A percentile compares a stretch with the other conserved stretches of the same genome.
Evolutionary conservation across 441 rosid species (phyloP).

Genomic region (Brassica hybrid): DNA sequence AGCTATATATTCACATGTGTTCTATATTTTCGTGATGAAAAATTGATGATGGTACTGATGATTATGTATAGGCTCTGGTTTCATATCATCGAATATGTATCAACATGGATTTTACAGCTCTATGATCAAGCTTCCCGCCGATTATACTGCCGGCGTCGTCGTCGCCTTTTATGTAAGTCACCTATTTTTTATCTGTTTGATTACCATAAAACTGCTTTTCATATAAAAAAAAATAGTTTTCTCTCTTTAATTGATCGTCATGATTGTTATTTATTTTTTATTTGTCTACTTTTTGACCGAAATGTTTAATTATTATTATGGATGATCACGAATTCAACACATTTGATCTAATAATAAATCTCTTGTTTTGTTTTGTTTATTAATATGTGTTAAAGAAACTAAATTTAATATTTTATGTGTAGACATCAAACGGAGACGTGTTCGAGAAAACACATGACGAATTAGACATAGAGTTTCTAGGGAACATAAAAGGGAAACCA

Average conservation of each 20-base stretch:
- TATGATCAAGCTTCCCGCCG: slow-evolving; percentile 78
- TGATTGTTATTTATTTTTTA: not conserved
- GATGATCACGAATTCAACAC: not conserved
- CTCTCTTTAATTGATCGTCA: not conserved
- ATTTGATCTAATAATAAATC: not conserved
- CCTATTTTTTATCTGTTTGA: not conserved
- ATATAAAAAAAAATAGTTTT: too few species aligned
- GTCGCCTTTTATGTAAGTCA: slow-evolving; percentile 88
- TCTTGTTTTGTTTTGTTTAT: too few species aligned
- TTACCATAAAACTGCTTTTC: not conserved
- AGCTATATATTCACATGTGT: too few species aligned
- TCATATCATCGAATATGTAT: slow-evolving; percentile 84
- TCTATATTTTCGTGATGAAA: not conserved
- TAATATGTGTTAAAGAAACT: too few species aligned
- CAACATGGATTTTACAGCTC: slow-evolving; percentile 89
- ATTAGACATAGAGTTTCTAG: slow-evolving; percentile 89
- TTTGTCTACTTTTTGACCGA: not conserved
- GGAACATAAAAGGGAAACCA: slow-evolving; percentile 75
- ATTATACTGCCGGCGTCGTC: slow-evolving; percentile 85
- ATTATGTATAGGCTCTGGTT: slow-evolving; percentile 73
- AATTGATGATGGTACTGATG: not conserved
- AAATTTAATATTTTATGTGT: not conserved
- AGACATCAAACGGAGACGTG: slow-evolving; percentile 90
- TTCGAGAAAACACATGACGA: slow-evolving; percentile 89
- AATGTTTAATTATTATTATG: not conserved